Evolutionary conservation across 225 moss, liverwort and hornwort genomes (phyloP).

Genomic region (Rhytidiadelphus loreus): DNA sequence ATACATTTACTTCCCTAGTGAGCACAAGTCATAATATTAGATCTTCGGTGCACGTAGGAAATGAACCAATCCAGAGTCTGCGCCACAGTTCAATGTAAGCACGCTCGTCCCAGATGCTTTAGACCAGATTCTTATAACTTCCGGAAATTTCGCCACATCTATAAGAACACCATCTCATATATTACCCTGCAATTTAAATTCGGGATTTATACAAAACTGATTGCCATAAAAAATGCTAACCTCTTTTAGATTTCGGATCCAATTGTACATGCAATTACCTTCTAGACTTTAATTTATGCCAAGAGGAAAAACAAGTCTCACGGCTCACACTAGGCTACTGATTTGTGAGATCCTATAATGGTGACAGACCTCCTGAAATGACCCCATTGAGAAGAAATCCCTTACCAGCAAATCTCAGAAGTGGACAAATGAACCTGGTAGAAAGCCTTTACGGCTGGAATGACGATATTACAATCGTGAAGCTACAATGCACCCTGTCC

Average conservation of each 20-base stretch:
- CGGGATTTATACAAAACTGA: neutral
- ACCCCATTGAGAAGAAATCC: neutral
- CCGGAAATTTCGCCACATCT: neutral
- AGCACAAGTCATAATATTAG: neutral
- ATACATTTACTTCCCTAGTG: neutral
- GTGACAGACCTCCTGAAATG: neutral
- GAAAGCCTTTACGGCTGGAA: neutral
- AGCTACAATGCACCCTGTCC: neutral
- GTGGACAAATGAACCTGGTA: neutral
- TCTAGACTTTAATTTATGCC: neutral
- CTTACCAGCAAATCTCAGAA: neutral
- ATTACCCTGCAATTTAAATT: neutral
- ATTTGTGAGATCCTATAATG: neutral
- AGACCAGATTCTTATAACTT: neutral
- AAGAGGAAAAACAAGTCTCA: neutral
- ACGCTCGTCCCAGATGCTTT: neutral
- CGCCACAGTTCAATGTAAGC: neutral
- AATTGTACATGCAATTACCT: neutral
- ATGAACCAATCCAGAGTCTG: neutral
- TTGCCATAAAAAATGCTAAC: neutral
- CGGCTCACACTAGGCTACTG: neutral
- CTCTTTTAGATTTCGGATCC: neutral
- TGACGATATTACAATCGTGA: neutral
- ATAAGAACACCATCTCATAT: neutral
- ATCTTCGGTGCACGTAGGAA: neutral